A percentile compares a stretch with the other conserved stretches of the same genome.
Conservation (phyloP, 2,329 filamentous ascomycete species). For the Nannizzia gypsea region DNA sequence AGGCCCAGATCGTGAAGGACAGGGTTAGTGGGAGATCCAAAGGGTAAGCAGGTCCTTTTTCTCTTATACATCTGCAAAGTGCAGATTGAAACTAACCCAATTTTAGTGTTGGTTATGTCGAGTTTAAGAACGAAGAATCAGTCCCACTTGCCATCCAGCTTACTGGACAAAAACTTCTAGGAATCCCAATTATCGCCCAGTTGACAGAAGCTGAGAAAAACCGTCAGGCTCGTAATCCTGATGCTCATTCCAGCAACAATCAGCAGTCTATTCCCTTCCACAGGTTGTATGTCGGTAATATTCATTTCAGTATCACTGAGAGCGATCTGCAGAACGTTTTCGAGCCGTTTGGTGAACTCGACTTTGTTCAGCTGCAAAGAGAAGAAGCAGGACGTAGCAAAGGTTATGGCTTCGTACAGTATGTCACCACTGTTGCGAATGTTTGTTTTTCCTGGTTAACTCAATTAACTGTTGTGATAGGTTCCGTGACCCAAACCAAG, state of each 20-base stretch:
- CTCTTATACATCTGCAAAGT: neutral
- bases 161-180: constrained; percentile 95
- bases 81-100: constrained; percentile 27
- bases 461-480: constrained; percentile 34
- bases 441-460: neutral
- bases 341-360: constrained; percentile 91
- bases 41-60: constrained; percentile 53
- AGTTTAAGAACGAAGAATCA: constrained; percentile 93
- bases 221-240: constrained; percentile 77
- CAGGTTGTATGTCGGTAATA: constrained; percentile 96
- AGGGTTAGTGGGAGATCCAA: constrained; percentile 93
- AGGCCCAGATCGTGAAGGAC: constrained; percentile 98
- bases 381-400: constrained; percentile 83
- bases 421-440: constrained; percentile 33
- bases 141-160: constrained; percentile 89
- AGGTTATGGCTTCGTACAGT: constrained; percentile 99
- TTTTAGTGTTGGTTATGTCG: constrained; percentile 88
- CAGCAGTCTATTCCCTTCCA: constrained; percentile 88
- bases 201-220: constrained; percentile 99
- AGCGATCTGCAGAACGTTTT: constrained; percentile 92
- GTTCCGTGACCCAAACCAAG: constrained; percentile 79
- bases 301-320: constrained; percentile 98
- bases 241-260: constrained; percentile 57
- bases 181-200: constrained; percentile 96
- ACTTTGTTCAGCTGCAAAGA: constrained; percentile 95